Conservation (phyloP, 176 grass and related monocot genomes). For the Alloteropsis semialata region DNA sequence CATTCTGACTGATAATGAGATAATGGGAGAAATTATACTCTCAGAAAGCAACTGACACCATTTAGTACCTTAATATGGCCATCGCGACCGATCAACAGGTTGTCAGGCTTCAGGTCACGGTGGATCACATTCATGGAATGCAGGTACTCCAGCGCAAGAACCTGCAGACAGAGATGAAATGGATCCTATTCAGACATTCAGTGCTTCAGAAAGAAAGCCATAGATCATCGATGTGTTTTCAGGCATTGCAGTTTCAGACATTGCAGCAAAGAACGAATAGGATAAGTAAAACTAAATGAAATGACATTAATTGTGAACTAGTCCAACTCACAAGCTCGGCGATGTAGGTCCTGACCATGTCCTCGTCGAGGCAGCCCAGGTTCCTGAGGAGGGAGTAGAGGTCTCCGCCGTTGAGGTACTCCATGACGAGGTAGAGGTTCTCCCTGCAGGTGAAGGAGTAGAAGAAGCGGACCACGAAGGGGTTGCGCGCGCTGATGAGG, state of each 20-base stretch:
- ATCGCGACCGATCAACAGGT: constrained; percentile 76
- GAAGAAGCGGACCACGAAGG: constrained; percentile 92
- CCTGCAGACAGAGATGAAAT: constrained; percentile 38
- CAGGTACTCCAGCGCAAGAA: constrained; percentile 93
- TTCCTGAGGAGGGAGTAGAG: constrained; percentile 92
- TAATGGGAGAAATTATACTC: background rate
- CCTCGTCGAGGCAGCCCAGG: constrained; percentile 84
- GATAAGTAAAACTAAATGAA: too few relatives aligned
- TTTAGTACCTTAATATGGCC: constrained; percentile 84
- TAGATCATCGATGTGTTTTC: background rate
- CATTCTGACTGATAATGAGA: background rate
- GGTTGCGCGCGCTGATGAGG: constrained; percentile 82
- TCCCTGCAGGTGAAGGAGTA: constrained; percentile 99
- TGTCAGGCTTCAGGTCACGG: constrained; percentile 89
- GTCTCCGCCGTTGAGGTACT: constrained; percentile 96
- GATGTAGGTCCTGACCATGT: constrained; percentile 90
- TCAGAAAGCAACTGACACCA: background rate
- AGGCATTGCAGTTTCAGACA: background rate
- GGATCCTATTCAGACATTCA: background rate
- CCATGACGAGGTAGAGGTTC: constrained; percentile 99
- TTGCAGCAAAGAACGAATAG: too few relatives aligned
- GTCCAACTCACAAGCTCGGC: constrained; percentile 84
- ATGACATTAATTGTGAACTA: too few relatives aligned
- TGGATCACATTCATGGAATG: constrained; percentile 97
- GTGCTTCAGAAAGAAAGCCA: background rate